Percentiles rank a stretch among this genome's conserved stretches.
phyloP scores from a whole-genome alignment of 75 land plant genomes.

The Cupressus sempervirens region DNA sequence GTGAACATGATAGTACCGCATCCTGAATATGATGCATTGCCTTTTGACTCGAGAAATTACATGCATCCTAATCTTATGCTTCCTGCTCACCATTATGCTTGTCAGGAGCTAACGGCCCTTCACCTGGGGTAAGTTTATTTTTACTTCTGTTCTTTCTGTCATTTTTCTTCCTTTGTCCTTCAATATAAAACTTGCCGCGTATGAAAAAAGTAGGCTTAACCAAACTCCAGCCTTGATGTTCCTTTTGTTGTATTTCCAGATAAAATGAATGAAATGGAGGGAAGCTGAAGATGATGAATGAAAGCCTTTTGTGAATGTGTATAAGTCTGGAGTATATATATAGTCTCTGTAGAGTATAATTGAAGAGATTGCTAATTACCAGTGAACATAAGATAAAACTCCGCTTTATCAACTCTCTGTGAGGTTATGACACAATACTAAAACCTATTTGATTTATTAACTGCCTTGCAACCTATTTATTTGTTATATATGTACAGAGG shows the following conservation, averaged over 20 bases:
- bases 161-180: neutral
- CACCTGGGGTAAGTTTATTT: neutral
- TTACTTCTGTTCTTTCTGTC: neutral
- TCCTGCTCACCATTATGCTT: neutral
- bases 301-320: neutral
- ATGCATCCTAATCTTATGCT: neutral
- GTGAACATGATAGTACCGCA: neutral
- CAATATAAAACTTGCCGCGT: no score
- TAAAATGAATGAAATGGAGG: neutral
- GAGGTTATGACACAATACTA: neutral
- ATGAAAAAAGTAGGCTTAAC: no score
- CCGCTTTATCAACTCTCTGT: neutral
- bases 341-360: neutral
- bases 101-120: neutral
- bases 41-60: neutral
- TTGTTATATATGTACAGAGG: neutral
- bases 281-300: neutral
- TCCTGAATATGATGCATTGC: neutral
- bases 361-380: neutral
- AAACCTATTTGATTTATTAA: neutral
- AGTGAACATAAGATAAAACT: neutral
- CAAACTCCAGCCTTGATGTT: neutral
- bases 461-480: neutral
- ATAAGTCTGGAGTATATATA: neutral
- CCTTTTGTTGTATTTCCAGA: neutral